Evolutionary conservation across 176 grass and related monocot species (phyloP), one percentile per base, ranked within the genome.

Genomic region (Eremochloa ophiuroides): DNA sequence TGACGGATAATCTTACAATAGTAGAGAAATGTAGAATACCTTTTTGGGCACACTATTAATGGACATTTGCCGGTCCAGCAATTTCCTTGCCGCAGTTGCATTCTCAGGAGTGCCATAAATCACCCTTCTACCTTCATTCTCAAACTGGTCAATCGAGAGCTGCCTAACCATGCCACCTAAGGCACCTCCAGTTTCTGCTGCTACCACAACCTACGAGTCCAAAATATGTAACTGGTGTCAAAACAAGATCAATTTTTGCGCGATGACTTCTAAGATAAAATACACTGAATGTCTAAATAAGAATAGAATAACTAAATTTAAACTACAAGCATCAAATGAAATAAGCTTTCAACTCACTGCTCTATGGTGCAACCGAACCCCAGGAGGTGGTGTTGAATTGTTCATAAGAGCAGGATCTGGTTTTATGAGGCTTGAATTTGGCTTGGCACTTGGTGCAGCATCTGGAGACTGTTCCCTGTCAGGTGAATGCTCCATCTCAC

Each of bases 131-230:
- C 95, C 95, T 88, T 98, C 95, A 14, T 98, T 98, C 87, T 98
- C 95, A 88, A 98, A 98, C 64, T 98, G 95, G 86, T 98, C 95
- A 62, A 98, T 98, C 8, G 95, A 98, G 38, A 98, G 90, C 72
- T 98, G 95, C 44, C 95, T 94, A 70, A 98, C 95, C 92, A 98
- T 98, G 84, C 95, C 95, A 82, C 95, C 95, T 70, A 98, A 86
- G 74, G 92, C 95, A 73, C 95, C 95, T 73, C 95, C 95, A 62
- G 95, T 93, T 91, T 98, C 95, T 73, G 95, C 95, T 76, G 95
- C 95, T 79, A 98, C 88, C 69, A 98, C 95, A 74, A 98, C 92
- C 92, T 98, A 71, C 27, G 83, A 71, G 60, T 69, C 61, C 7
- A 63, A 77, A 76, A 82, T 69, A 61, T 20, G 37, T 31, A 85